Evolutionary conservation across 2,329 filamentous ascomycete genomes (phyloP), one percentile per base, ranked within the genome.

Genomic region (Dactylellina drechsleri): DNA sequence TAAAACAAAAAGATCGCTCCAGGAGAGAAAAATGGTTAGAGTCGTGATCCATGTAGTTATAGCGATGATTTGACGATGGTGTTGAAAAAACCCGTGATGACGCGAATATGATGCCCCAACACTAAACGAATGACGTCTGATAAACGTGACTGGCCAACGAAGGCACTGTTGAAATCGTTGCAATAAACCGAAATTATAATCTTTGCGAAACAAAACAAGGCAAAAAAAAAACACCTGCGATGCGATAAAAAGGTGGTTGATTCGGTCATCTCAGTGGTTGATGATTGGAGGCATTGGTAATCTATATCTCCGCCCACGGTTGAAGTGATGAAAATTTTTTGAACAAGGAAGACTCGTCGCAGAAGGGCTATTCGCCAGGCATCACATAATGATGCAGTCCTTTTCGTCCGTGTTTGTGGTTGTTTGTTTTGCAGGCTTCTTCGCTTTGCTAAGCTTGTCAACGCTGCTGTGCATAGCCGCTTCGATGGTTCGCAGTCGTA

Each of bases 401-500:
- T 65, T 68, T 16, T 75, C 71, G 28, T 68, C 71, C n/a, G 71
- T 15, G 20, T 53, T 65, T 10, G 58, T 28, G 15, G 47, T 36
- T 2, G 52, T 56, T 15, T 60, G 65, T 43, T 71, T 76, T 36
- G 23, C 23, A 16, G 56, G 57, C 49, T 76, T 76, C 49, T 76
- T 76, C 41, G 23, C 60, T 36, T 76, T 76, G 66, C 56, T 70
- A 12, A 71, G 66, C 45, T 66, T 66, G 60, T 76, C 72, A 47
- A 76, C 66, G 49, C 83, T 84, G 2, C 87, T 88, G 3, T 86
- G 86, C 4, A 93, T 91, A 10, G 95, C 94, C 7, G 91, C 91
- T 76, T 91, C 88, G 76, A 99, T 99, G 47, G 93, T 92, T 18
- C 91, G 89, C 62, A 99, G 85, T 26, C 95, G 88, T 80, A 95